phyloP scores from a whole-genome alignment of 2,329 filamentous ascomycete species.

The Mycosphaerelloides madeirae region DNA sequence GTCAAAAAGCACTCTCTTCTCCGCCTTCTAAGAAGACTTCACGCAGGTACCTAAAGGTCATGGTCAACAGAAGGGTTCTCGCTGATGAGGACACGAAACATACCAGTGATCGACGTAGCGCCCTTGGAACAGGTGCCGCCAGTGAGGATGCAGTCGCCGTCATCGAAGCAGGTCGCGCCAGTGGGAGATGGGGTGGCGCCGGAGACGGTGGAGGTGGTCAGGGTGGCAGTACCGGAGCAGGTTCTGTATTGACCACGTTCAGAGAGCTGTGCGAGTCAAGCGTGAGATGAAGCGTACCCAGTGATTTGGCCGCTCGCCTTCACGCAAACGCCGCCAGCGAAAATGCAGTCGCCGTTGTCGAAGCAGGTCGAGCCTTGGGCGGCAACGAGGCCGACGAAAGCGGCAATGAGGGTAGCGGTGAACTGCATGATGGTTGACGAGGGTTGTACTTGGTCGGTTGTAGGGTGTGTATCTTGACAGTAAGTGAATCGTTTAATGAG shows the following conservation, averaged over 20 bases:
- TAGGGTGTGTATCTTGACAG: too few relatives aligned
- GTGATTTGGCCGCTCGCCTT: constrained; percentile 1
- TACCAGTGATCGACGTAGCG: too few relatives aligned
- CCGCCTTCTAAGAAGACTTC: too few relatives aligned
- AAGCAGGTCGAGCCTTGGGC: constrained; percentile 2
- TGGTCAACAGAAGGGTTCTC: too few relatives aligned
- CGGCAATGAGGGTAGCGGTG: neutral
- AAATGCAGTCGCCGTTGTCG: constrained; percentile 5
- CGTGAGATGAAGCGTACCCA: neutral
- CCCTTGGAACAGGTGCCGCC: constrained; percentile 2
- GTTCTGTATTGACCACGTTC: neutral
- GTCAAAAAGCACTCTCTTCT: too few relatives aligned
- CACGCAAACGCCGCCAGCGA: constrained; percentile 3
- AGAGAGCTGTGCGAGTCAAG: too few relatives aligned
- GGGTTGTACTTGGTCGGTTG: too few relatives aligned
- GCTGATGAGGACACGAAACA: too few relatives aligned
- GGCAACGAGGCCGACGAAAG: constrained; percentile 4
- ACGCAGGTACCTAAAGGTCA: too few relatives aligned
- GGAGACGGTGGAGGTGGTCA: neutral
- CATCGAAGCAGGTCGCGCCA: constrained; percentile 4
- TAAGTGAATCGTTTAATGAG: too few relatives aligned
- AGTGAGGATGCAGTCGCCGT: constrained; percentile 7
- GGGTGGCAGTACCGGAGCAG: neutral
- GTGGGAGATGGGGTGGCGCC: constrained; percentile 3
- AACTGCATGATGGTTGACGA: constrained; percentile 1